Evolutionary conservation across 306 rosid genomes (phyloP).

Genomic region (Sphenostylis stenocarpa): DNA sequence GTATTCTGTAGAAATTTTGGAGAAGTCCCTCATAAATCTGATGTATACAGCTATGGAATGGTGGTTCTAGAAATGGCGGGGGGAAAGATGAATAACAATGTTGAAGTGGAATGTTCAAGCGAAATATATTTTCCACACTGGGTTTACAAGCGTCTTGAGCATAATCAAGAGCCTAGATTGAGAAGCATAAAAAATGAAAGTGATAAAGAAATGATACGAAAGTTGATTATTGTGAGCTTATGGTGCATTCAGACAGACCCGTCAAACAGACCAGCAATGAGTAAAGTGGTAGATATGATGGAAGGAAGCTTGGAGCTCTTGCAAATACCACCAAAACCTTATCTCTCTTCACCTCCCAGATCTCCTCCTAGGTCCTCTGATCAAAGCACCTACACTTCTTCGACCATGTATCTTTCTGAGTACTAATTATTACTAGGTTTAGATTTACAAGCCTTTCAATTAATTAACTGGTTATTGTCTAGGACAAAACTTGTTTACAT

Average conservation of each 20-base stretch:
- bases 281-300: constrained; percentile 41
- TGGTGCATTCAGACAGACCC: constrained; percentile 44
- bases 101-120: constrained; percentile 18
- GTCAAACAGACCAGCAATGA: constrained; percentile 30
- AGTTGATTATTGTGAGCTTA: constrained; percentile 40
- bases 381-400: neutral
- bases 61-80: constrained; percentile 34
- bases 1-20: constrained; percentile 30
- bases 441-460: too few species aligned
- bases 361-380: neutral
- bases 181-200: neutral
- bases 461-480: too few species aligned
- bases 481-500: too few species aligned
- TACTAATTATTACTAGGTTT: too few species aligned
- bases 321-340: constrained; percentile 41
- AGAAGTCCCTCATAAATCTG: constrained; percentile 29
- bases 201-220: constrained; percentile 33
- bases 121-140: constrained; percentile 35
- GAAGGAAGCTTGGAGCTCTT: constrained; percentile 24
- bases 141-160: constrained; percentile 40
- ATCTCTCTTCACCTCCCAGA: constrained; percentile 28
- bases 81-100: neutral
- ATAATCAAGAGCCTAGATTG: constrained; percentile 25
- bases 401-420: neutral
- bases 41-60: constrained; percentile 40